These are phyloP conservation scores for Colletotrichum abscissum DNA, from an alignment of 2,329 filamentous ascomycete genomes.

Conservation along the genomic window DNA sequence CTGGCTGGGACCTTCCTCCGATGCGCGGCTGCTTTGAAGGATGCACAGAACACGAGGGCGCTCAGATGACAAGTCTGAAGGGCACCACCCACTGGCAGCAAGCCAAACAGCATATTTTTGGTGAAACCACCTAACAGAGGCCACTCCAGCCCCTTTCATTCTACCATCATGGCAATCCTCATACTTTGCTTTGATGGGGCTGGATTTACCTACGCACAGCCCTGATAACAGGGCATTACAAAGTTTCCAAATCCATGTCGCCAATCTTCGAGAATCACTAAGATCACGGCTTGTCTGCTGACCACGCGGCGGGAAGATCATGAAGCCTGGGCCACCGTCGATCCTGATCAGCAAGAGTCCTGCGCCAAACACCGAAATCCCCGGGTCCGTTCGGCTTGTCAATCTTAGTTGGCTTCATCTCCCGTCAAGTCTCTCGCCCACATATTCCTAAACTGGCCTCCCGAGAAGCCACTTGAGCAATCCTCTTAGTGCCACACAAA, in stretches of 20 bases:
- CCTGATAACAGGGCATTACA: not conserved
- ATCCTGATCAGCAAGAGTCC: constrained; percentile 11
- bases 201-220: constrained; percentile 6
- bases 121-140: constrained; percentile 26
- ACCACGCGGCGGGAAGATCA: constrained; percentile 20
- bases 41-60: constrained; percentile 16
- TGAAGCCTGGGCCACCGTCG: constrained; percentile 12
- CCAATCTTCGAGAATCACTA: constrained; percentile 7
- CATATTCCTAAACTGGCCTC: not conserved
- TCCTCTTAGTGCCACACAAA: not conserved
- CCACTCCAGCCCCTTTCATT: constrained; percentile 22
- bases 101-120: constrained; percentile 17
- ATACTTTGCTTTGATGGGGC: not conserved
- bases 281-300: constrained; percentile 4
- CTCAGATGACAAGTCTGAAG: constrained; percentile 26
- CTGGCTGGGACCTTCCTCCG: constrained; percentile 9
- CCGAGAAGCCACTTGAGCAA: not conserved
- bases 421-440: not conserved
- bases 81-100: not conserved
- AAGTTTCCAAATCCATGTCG: not conserved
- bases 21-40: not conserved
- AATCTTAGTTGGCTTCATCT: constrained; percentile 9
- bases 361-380: constrained; percentile 4
- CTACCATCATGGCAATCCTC: not conserved
- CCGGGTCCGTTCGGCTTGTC: constrained; percentile 18